Conservation (phyloP, 148 eudicot genomes). For the Selenicereus undatus region DNA sequence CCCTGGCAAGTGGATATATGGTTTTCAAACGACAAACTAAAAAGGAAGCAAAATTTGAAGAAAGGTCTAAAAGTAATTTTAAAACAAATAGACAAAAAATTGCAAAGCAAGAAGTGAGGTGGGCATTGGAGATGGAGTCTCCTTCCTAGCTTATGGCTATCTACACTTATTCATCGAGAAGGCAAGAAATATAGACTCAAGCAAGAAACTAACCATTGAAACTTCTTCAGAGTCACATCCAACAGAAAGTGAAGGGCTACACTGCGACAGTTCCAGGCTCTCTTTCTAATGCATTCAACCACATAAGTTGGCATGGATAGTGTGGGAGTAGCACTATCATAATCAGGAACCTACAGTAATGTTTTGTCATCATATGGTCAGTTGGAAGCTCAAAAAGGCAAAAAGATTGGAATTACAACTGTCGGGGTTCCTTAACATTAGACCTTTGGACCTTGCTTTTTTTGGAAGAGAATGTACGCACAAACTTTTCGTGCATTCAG, state of each 20-base stretch:
- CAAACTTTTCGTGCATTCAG: conserved; percentile 63
- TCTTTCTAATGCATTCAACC: conserved; percentile 60
- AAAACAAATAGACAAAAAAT: neutral
- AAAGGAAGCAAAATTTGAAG: neutral
- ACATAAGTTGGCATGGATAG: conserved; percentile 64
- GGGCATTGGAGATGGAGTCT: neutral
- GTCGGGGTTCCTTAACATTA: conserved; percentile 24
- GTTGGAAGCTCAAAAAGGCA: conserved; percentile 1
- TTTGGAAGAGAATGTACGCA: conserved; percentile 70
- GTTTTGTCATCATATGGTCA: neutral
- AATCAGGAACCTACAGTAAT: conserved; percentile 62
- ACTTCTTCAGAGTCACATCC: conserved; percentile 30
- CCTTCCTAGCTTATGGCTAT: neutral
- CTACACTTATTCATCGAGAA: neutral
- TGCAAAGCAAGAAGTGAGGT: neutral
- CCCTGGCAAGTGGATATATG: neutral
- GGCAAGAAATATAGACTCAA: conserved; percentile 31
- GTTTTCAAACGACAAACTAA: neutral
- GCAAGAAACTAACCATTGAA: conserved; percentile 27
- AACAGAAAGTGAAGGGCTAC: conserved; percentile 33
- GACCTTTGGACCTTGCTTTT: conserved; percentile 43
- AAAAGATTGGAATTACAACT: neutral
- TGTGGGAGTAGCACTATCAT: conserved; percentile 56
- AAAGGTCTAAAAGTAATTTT: too few species aligned
- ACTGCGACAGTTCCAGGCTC: conserved; percentile 53